Evolutionary conservation across 495 filamentous ascomycete species (phyloP).

Genomic region (Daldinia vernicosa): DNA sequence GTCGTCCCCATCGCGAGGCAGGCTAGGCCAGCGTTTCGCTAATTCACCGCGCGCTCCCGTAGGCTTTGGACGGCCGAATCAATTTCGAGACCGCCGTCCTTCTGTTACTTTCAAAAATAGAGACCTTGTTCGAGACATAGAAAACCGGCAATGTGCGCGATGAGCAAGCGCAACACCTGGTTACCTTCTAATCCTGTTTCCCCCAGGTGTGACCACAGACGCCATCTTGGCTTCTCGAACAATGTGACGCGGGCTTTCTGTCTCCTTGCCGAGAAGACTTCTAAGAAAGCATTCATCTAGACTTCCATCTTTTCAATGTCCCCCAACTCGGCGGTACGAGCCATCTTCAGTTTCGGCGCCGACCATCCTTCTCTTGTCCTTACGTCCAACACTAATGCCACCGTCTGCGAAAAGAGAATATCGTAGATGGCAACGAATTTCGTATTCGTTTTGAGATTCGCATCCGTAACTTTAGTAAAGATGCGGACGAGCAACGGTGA

Average conservation of each 20-base stretch:
- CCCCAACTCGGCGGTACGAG: constrained; percentile 19
- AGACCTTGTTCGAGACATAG: constrained; percentile 27
- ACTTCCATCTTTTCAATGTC: constrained; percentile 8
- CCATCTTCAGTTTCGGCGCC: constrained; percentile 6
- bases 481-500: constrained; percentile 4
- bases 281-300: constrained; percentile 9
- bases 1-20: constrained; percentile 21
- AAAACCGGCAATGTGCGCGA: not conserved
- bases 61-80: constrained; percentile 9
- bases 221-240: constrained; percentile 38
- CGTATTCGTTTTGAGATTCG: constrained; percentile 15
- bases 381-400: constrained; percentile 15
- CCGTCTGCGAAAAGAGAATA: constrained; percentile 5
- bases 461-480: constrained; percentile 21
- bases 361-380: constrained; percentile 10
- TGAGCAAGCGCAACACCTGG: constrained; percentile 22
- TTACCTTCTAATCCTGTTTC: constrained; percentile 26
- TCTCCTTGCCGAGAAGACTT: constrained; percentile 1
- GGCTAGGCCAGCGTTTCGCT: constrained; percentile 20
- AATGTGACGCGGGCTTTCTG: constrained; percentile 13
- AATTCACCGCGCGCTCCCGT: constrained; percentile 7
- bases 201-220: constrained; percentile 29
- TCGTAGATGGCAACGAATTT: constrained; percentile 20
- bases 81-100: constrained; percentile 18
- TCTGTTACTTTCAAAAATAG: constrained; percentile 18